Conservation (phyloP, 1,284 basidiomycete species). For the Tranzscheliella williamsii region DNA sequence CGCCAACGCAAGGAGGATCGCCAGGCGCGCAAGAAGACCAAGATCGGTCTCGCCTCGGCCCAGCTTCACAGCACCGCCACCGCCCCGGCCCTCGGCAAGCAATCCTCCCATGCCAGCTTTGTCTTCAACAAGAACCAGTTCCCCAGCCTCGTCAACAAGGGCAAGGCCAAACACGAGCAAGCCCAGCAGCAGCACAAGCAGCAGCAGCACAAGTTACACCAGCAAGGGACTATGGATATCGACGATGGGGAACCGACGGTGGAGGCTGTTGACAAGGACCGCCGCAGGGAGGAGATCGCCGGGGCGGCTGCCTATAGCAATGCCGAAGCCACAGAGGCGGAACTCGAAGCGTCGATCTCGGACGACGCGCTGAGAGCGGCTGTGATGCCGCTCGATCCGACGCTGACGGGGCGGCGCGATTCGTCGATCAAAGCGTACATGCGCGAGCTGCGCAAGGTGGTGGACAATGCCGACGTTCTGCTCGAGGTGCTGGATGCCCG, state of each 20-base stretch:
- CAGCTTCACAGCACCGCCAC: slow-evolving; percentile 7
- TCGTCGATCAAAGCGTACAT: slow-evolving; percentile 61
- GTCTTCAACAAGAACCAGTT: slow-evolving; percentile 36
- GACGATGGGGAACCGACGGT: neutral
- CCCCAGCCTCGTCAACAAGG: slow-evolving; percentile 27
- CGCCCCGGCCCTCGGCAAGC: slow-evolving; percentile 12
- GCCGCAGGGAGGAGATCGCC: slow-evolving; percentile 13
- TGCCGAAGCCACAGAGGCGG: too few relatives aligned
- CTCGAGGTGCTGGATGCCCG: slow-evolving; percentile 61
- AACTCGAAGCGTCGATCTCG: neutral
- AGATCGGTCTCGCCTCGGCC: slow-evolving; percentile 14
- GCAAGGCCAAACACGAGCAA: slow-evolving; percentile 12
- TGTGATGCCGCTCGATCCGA: slow-evolving; percentile 14
- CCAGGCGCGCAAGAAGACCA: slow-evolving; percentile 27
- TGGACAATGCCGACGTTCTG: slow-evolving; percentile 89
- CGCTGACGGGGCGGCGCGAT: slow-evolving; percentile 45
- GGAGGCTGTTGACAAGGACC: slow-evolving; percentile 5
- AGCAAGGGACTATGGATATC: neutral
- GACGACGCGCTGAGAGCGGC: neutral
- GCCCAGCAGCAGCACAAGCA: slow-evolving; percentile 15
- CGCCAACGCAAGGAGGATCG: slow-evolving; percentile 31
- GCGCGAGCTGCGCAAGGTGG: slow-evolving; percentile 77
- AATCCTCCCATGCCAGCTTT: slow-evolving; percentile 24
- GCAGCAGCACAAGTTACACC: neutral
- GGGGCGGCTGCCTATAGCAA: slow-evolving; percentile 10